phyloP scores from a whole-genome alignment of 345 rosid species.

The Pistacia vera region DNA sequence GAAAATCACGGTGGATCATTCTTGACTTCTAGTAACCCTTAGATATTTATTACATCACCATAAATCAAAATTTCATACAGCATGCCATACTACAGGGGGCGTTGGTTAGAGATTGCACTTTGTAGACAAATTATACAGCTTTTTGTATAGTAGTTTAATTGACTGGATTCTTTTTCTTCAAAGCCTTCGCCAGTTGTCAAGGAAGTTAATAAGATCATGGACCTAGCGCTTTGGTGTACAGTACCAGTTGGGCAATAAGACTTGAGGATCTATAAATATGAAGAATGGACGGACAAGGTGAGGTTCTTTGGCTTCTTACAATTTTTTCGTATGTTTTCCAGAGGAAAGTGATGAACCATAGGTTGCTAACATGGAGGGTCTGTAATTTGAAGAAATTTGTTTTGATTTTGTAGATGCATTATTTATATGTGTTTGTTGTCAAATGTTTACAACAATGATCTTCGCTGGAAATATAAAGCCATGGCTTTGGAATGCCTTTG shows the following conservation, averaged over 20 bases:
- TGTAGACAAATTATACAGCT: neutral
- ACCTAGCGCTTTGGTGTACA: neutral
- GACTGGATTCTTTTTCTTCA: constrained; percentile 9
- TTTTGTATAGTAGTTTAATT: constrained; percentile 13
- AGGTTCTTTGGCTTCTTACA: neutral
- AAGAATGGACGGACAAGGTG: neutral
- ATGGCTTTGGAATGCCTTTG: neutral
- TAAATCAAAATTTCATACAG: neutral
- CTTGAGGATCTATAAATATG: neutral
- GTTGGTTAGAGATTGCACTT: neutral
- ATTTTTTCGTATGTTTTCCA: neutral
- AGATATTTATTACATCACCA: neutral
- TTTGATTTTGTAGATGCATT: neutral
- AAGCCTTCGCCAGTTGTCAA: constrained; percentile 1
- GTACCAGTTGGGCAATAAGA: neutral
- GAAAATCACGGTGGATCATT: neutral
- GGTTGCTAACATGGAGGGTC: neutral
- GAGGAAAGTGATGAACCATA: neutral
- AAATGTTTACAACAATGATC: neutral
- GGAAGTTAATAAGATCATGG: constrained; percentile 3
- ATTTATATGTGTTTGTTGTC: neutral
- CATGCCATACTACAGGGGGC: neutral
- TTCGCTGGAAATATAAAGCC: neutral
- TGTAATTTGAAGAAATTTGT: neutral
- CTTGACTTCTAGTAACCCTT: neutral